phyloP scores from a whole-genome alignment of 768 basidiomycete genomes.

The Termitomyces bulborhizus region DNA sequence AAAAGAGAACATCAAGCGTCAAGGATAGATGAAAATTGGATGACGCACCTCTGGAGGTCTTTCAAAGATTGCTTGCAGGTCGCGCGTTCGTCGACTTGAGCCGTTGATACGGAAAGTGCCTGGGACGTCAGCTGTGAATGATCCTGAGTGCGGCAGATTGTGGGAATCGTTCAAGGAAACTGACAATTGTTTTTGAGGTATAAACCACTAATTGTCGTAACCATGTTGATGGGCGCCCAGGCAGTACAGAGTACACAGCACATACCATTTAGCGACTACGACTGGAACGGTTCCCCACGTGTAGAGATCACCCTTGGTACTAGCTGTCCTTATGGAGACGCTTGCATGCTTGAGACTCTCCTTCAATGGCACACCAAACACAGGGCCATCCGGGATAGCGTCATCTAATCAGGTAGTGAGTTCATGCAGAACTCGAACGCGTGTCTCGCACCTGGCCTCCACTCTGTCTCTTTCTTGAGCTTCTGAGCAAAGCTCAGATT shows the following conservation, averaged over 20 bases:
- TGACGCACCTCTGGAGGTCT: conserved; percentile 69
- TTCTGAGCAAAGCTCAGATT: conserved; percentile 64
- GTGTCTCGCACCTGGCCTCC: conserved; percentile 29
- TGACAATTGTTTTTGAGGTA: conserved; percentile 92
- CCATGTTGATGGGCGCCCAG: background rate
- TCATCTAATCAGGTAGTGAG: conserved; percentile 5
- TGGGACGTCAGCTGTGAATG: conserved; percentile 66
- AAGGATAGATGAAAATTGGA: conserved; percentile 2
- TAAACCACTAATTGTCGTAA: conserved; percentile 53
- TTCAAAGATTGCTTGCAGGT: conserved; percentile 89
- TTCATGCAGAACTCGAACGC: background rate
- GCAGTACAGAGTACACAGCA: conserved; percentile 15
- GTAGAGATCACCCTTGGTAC: conserved; percentile 74
- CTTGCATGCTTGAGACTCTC: conserved; percentile 83
- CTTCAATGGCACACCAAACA: conserved; percentile 82
- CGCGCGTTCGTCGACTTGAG: conserved; percentile 93
- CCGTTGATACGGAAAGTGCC: conserved; percentile 96
- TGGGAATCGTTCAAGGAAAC: conserved; percentile 9
- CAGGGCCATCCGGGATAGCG: conserved; percentile 21
- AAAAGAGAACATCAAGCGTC: background rate
- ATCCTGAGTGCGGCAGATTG: conserved; percentile 1
- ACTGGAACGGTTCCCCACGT: conserved; percentile 96
- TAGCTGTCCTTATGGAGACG: conserved; percentile 91
- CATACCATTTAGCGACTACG: conserved; percentile 95
- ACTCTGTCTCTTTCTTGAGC: conserved; percentile 49